A percentile compares a stretch with the other conserved stretches of the same genome.
These are phyloP conservation scores for Quillaja saponaria DNA, from an alignment of 306 rosid genomes.

Conservation along the genomic window DNA sequence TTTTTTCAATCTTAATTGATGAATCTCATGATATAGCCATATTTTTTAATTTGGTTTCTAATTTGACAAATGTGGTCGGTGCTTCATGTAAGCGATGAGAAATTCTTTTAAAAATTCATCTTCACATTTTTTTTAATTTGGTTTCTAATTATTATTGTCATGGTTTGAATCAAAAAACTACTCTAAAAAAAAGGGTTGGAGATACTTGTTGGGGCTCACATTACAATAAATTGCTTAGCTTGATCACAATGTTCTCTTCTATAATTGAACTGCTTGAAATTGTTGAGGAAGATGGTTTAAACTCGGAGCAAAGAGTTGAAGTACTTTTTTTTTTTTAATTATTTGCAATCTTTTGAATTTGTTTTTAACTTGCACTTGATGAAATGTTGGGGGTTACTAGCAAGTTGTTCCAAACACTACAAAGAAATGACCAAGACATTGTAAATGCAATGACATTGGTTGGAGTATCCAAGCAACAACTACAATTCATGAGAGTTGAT, in stretches of 20 bases:
- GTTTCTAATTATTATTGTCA: too few relatives aligned
- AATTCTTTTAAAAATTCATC: not conserved
- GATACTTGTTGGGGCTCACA: conserved; percentile 12
- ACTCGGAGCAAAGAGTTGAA: not conserved
- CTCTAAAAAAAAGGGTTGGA: not conserved
- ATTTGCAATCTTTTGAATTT: not conserved
- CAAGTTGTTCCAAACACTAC: too few relatives aligned
- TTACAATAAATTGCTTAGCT: not conserved
- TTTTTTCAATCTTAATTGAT: not conserved
- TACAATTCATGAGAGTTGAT: too few relatives aligned
- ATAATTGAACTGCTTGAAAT: conserved; percentile 2
- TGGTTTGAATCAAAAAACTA: not conserved
- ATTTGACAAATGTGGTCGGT: not conserved
- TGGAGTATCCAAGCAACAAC: too few relatives aligned
- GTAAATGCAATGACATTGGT: too few relatives aligned
- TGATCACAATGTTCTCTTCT: not conserved
- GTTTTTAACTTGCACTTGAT: conserved; percentile 1
- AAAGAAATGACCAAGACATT: too few relatives aligned
- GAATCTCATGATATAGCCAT: conserved; percentile 1
- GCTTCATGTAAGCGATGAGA: not conserved
- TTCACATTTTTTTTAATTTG: too few relatives aligned
- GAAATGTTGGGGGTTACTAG: not conserved
- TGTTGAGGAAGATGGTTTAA: not conserved
- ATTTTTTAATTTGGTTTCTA: too few relatives aligned
- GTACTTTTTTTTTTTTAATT: not conserved